Base-by-base conservation (phyloP, 2,329 filamentous ascomycete species). In the Ceratocystis variospora region DNA sequence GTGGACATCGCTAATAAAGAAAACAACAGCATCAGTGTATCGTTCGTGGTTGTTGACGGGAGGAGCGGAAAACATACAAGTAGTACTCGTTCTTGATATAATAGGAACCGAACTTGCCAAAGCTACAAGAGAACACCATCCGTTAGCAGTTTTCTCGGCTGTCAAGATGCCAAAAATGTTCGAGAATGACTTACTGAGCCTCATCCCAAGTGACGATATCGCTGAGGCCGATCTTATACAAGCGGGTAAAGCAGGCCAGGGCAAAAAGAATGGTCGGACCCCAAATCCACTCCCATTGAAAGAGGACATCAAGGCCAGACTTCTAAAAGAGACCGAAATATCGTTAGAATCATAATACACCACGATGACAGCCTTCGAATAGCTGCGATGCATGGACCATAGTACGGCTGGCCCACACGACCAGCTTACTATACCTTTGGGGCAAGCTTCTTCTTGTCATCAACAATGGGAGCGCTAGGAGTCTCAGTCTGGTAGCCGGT, bases 41-140 rank as follows among this genome's bases (percentile, higher is more conserved):
- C 10, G 5, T 37, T 63, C 55, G 19, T 12, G 17, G 10, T 41
- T 37, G 19, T 28, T 19, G n/a, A 19, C 22, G 31, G 50, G 48
- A 19, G n/a, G 7, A 31, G 37, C n/a, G 25, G 45, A 28, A 64
- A 37, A 65, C 69, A 64, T 72, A 71, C 69, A 99, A 99, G 83
- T 99, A 99, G 81, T 97, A 96, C 77, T 99, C 94, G 76, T 93
- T 90, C 77, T 99, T 96, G 74, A 99, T 87, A 77, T 99, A 99
- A 78, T 99, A 93, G 72, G 93, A 97, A 70, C 94, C 94, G 77
- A 99, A 99, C 80, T 99, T 99, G 75, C 90, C 90, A 76, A 95
- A 95, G 76, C 87, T 90, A 59, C 3, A 67, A 17, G 22, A 46
- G 19, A 22, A 61, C 41, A 33, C 8, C 8, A 28, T 61, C 46